Conservation (phyloP, 2,329 filamentous ascomycete genomes). For the Sporothrix protearum region DNA sequence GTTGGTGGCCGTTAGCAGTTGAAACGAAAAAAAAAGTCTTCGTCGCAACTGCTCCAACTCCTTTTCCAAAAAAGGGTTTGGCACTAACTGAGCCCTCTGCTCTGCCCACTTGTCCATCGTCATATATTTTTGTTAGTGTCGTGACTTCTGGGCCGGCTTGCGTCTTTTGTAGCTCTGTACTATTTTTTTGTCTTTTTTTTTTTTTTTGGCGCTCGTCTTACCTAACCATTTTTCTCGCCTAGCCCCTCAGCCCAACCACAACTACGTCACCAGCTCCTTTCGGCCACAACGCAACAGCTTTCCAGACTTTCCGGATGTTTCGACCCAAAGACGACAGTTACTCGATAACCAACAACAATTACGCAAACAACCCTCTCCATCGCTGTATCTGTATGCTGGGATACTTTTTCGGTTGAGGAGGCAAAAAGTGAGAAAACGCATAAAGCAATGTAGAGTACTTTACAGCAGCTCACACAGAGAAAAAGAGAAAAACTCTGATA, state of each 20-base stretch:
- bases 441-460: not conserved
- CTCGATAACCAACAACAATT: not conserved
- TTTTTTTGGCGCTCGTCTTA: too few species aligned
- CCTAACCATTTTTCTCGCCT: not conserved
- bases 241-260: not conserved
- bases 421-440: not conserved
- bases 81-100: not conserved
- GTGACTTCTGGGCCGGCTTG: not conserved
- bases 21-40: not conserved
- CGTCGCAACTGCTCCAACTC: not conserved
- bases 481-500: slow-evolving; percentile 5
- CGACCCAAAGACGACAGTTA: not conserved
- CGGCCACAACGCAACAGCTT: not conserved
- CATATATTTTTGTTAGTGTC: slow-evolving; percentile 5
- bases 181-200: not conserved
- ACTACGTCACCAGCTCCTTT: not conserved
- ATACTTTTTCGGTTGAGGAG: not conserved
- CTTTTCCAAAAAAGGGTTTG: not conserved
- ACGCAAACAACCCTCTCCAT: not conserved
- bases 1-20: not conserved
- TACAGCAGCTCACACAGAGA: not conserved
- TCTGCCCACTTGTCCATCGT: not conserved
- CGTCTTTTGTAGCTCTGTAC: not conserved
- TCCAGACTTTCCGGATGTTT: not conserved
- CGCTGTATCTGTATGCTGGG: not conserved